phyloP scores from a whole-genome alignment of 139 green algal species.

The Picochlorum sp. region DNA sequence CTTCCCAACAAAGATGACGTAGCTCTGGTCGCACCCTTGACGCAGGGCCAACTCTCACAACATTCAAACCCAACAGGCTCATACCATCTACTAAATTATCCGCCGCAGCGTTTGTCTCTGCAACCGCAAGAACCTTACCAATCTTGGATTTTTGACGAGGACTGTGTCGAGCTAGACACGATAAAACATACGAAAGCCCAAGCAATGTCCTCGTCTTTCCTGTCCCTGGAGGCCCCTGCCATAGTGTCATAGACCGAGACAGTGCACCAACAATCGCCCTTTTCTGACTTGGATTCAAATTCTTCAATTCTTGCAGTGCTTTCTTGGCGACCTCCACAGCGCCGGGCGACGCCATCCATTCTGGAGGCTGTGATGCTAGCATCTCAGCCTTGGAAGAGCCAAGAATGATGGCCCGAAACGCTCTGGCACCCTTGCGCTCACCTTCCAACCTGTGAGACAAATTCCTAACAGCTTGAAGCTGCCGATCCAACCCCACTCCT shows the following conservation, averaged over 20 bases:
- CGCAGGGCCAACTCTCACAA: conserved; percentile 66
- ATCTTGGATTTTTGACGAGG: not conserved
- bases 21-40: conserved; percentile 34
- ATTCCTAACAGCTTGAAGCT: conserved; percentile 19
- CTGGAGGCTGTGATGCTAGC: conserved; percentile 27
- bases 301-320: conserved; percentile 1
- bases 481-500: conserved; percentile 15
- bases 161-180: not conserved
- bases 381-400: conserved; percentile 3
- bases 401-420: conserved; percentile 33
- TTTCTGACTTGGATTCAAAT: conserved; percentile 26
- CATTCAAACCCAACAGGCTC: conserved; percentile 32
- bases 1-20: conserved; percentile 48
- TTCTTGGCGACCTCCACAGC: not conserved
- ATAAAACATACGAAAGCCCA: conserved; percentile 50
- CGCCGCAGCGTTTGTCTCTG: conserved; percentile 75
- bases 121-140: conserved; percentile 50
- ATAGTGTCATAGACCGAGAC: conserved; percentile 51
- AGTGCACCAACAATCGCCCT: conserved; percentile 53
- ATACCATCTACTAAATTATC: conserved; percentile 90
- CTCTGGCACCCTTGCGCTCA: conserved; percentile 16
- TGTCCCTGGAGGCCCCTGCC: conserved; percentile 69
- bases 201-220: conserved; percentile 80
- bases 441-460: not conserved
- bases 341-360: conserved; percentile 29